These are phyloP conservation scores for Tulasnella sp. DNA, from an alignment of 768 basidiomycete species.

Conservation along the genomic window DNA sequence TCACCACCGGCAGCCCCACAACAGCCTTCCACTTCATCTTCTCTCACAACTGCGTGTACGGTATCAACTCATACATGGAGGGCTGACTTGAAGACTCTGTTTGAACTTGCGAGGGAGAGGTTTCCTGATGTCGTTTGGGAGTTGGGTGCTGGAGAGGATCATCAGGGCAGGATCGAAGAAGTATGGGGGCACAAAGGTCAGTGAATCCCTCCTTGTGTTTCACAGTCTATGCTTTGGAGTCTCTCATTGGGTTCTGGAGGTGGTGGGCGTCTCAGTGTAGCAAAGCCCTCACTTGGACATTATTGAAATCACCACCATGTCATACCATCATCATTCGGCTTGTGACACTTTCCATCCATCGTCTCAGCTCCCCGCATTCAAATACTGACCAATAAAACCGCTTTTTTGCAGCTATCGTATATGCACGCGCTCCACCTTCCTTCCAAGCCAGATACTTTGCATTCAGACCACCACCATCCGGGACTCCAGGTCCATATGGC, in stretches of 20 bases:
- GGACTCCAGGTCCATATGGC: conserved; percentile 40
- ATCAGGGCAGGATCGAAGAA: conserved; percentile 31
- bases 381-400: not conserved
- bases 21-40: conserved; percentile 10
- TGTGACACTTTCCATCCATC: too few relatives aligned
- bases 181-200: conserved; percentile 95
- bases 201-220: conserved; percentile 21
- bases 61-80: conserved; percentile 64
- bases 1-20: too few relatives aligned
- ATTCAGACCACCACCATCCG: conserved; percentile 45
- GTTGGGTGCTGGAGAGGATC: conserved; percentile 37
- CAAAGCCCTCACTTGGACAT: too few relatives aligned
- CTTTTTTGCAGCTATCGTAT: conserved; percentile 62
- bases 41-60: conserved; percentile 8
- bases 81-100: conserved; percentile 61
- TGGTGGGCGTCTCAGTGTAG: too few relatives aligned
- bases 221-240: too few relatives aligned
- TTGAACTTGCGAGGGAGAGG: conserved; percentile 71
- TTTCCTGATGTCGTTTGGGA: conserved; percentile 98
- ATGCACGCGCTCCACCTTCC: conserved; percentile 82
- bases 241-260: too few relatives aligned
- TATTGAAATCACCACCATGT: too few relatives aligned
- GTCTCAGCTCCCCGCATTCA: not conserved
- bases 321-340: too few relatives aligned
- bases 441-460: conserved; percentile 87